Percentiles rank a stretch among this genome's conserved stretches.
These are phyloP conservation scores for Ophiosphaerella herpotricha DNA, from an alignment of 2,329 filamentous ascomycete genomes.

Conservation along the genomic window DNA sequence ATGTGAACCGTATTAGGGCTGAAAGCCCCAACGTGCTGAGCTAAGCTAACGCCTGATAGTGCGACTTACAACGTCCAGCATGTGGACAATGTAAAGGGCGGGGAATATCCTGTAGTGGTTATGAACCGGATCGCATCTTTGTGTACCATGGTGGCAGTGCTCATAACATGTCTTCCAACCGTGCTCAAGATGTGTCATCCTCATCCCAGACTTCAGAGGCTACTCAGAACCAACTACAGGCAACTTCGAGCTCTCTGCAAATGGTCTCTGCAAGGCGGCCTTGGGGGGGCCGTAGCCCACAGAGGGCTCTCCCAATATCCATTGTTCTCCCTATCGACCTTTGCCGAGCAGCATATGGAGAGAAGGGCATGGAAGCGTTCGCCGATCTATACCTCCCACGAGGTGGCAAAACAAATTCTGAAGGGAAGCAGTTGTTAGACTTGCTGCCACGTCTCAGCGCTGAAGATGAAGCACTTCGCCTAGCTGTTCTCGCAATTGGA, in stretches of 20 bases:
- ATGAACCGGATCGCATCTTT: conserved; percentile 66
- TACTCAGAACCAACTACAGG: too few species aligned
- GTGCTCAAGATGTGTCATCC: too few species aligned
- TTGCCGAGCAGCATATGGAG: conserved; percentile 25
- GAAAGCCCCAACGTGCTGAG: not conserved
- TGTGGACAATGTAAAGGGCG: conserved; percentile 65
- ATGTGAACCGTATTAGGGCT: conserved; percentile 24
- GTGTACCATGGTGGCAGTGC: conserved; percentile 45
- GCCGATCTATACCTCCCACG: conserved; percentile 26
- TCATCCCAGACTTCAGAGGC: not conserved
- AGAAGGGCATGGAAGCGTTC: conserved; percentile 27
- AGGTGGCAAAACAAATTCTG: conserved; percentile 7
- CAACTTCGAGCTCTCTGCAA: too few species aligned
- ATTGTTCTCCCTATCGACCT: conserved; percentile 19
- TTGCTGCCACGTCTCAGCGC: conserved; percentile 23
- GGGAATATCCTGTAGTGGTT: conserved; percentile 65
- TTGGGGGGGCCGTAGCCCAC: not conserved
- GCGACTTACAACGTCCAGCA: conserved; percentile 64
- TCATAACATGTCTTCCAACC: too few species aligned
- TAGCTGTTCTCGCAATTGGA: conserved; percentile 30
- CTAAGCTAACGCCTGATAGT: conserved; percentile 46
- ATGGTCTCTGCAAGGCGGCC: not conserved
- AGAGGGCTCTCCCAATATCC: not conserved
- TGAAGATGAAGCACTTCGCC: conserved; percentile 29
- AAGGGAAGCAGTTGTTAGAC: conserved; percentile 16